Evolutionary conservation across 441 rosid species (phyloP), one percentile per base, ranked within the genome.

Genomic region (Brassica hybrid): DNA sequence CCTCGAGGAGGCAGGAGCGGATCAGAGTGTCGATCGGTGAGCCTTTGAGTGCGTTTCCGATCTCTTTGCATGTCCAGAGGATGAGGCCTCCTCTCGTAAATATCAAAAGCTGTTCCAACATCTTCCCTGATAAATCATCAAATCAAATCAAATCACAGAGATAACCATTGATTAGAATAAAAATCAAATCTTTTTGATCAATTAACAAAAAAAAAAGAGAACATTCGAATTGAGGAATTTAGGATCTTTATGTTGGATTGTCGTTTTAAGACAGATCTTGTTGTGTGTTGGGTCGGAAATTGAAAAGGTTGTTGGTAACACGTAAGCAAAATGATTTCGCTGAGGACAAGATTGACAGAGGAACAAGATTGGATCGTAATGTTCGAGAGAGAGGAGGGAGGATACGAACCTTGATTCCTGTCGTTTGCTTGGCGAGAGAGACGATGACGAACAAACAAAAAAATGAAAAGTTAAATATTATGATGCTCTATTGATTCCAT

Each of bases 11-110:
- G 76, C 97, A 96, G 7, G 97, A 96, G 8, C 97, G 82, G 76
- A 93, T 96, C 84, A 96, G 76, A 72, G 98, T 86, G 59, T 96
- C 98, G 32, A 95, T 90, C 0, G 99, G 99, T 17, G 99, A 93
- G 19, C 99, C 99, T 76, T 81, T 91, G 10, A 95, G 86, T 65
- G 99, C 99, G 48, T 88, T 91, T 1, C 97, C 95, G 17, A 95
- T 88, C 88, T 95, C 98, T 76, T 93, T 95, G 75, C 95, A 95
- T 21, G 99, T 93, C 99, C 98, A 95, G 18, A 95, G 93, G 87
- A 95, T 93, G 77, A 95, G 81, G 12, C 99, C 99, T 78, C 99
- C 99, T 74, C 96, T 82, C 0, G 99, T 95, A 75, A 95, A 95
- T 45, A 95, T 95, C 71, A 95, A 78, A 73, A 95, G 85, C 83